Conservation (phyloP, 2,329 filamentous ascomycete genomes). For the Fusarium sambucinum region DNA sequence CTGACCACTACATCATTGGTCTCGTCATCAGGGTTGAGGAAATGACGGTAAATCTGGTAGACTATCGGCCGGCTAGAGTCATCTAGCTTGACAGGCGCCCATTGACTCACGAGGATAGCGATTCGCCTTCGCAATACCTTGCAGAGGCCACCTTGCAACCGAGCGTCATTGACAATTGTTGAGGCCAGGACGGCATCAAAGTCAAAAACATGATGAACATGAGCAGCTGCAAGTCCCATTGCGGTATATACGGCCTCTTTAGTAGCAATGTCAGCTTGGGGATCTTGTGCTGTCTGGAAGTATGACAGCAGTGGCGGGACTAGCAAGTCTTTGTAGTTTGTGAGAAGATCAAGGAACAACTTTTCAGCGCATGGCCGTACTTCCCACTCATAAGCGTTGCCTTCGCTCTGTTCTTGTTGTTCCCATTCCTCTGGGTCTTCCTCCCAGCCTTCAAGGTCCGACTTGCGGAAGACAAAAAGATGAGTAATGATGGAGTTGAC, state of each 20-base stretch:
- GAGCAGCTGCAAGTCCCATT: constrained; percentile 85
- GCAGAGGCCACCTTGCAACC: constrained; percentile 70
- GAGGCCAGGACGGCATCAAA: constrained; percentile 84
- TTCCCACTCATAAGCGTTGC: constrained; percentile 91
- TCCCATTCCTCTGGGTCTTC: constrained; percentile 97
- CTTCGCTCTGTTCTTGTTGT: constrained; percentile 84
- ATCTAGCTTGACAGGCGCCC: constrained; percentile 83
- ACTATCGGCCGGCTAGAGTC: constrained; percentile 77
- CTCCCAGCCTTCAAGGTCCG: constrained; percentile 91
- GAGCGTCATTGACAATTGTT: constrained; percentile 82
- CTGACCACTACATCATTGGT: constrained; percentile 92
- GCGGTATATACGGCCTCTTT: constrained; percentile 97
- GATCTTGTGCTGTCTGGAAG: constrained; percentile 81
- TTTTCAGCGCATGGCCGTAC: constrained; percentile 94
- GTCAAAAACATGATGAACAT: constrained; percentile 79
- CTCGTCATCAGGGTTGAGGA: constrained; percentile 81
- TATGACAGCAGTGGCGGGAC: constrained; percentile 83
- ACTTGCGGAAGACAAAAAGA: constrained; percentile 87
- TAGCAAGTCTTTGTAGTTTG: constrained; percentile 86
- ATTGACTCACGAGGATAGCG: constrained; percentile 88
- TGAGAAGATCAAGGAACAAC: constrained; percentile 90
- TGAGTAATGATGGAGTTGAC: constrained; percentile 87
- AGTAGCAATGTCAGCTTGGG: constrained; percentile 75
- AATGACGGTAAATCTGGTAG: constrained; percentile 89
- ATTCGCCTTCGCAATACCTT: constrained; percentile 89